Percentiles rank a stretch among this genome's conserved stretches.
Conservation (phyloP, 192 early-diverging fungal genomes). For the Backusella circina region DNA sequence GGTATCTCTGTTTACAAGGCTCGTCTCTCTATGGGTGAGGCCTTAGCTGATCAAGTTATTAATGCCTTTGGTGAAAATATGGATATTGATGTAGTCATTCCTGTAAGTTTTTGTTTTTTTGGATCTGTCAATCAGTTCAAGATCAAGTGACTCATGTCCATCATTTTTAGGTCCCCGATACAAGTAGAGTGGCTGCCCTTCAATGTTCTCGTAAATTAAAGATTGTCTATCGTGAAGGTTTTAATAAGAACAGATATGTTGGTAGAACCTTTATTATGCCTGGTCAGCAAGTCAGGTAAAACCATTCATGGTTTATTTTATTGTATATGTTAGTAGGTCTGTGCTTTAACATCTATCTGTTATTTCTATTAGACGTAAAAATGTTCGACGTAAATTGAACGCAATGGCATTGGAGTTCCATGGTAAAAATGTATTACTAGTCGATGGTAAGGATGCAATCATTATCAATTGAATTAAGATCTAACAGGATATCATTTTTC, state of each 20-base stretch:
- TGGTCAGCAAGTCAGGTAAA: constrained; percentile 76
- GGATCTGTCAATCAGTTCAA: not conserved
- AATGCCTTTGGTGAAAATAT: constrained; percentile 67
- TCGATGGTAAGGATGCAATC: constrained; percentile 68
- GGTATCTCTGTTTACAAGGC: constrained; percentile 98
- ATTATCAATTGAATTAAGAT: not conserved
- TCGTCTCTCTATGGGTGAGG: constrained; percentile 96
- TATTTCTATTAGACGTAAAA: constrained; percentile 55
- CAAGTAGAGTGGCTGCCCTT: constrained; percentile 90
- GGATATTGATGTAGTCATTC: constrained; percentile 99
- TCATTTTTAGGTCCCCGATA: constrained; percentile 79
- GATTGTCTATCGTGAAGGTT: constrained; percentile 95
- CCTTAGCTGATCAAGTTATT: constrained; percentile 82
- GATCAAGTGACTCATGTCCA: not conserved
- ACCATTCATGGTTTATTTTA: not conserved
- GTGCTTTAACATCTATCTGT: constrained; percentile 4
- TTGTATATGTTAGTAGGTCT: not conserved
- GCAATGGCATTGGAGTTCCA: constrained; percentile 97
- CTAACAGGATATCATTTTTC: not conserved
- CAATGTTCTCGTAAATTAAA: constrained; percentile 89
- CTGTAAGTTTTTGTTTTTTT: constrained; percentile 67
- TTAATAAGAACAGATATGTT: constrained; percentile 99
- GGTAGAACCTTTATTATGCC: constrained; percentile 99
- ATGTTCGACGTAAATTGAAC: constrained; percentile 96
- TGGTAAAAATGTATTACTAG: constrained; percentile 94